Base-by-base conservation (phyloP, 2,329 filamentous ascomycete genomes). In the Cordyceps tenuipes region DNA sequence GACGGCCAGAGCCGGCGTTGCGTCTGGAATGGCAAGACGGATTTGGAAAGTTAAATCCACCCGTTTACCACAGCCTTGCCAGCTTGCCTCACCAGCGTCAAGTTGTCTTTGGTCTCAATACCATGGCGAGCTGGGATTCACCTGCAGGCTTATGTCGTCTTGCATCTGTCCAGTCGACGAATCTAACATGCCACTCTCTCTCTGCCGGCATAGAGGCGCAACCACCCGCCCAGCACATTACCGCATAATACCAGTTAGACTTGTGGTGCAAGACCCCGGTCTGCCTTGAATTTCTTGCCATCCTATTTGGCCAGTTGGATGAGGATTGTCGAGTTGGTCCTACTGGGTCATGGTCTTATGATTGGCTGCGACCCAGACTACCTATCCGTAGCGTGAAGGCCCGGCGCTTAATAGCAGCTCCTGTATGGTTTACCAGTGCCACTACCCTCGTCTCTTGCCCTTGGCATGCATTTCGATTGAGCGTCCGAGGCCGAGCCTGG, bases 341-440 rank as follows among this genome's bases (percentile, higher is more conserved):
- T 41, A 19, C 19, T 29, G 48, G 19, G 21, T 39, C 49, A 13
- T 59, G 41, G 54, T 59, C 17, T 39, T 43, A 13, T 59, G 41
- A 59, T 59, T 59, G 57, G 57, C 12, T 31, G 39, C 43, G 54
- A 52, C 8, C 53, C 15, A 29, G 57, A 47, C 5, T 15, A 31
- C 31, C 19, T 5, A n/a, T 21, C 23, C 34, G 50, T 59, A 59
- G 57, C 49, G 57, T 59, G 29, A 15, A 48, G 51, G 49, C 57
- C 41, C 57, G 57, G 57, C 57, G 57, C 57, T 59, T 59, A 59
- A 53, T 36, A 12, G 48, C 29, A 57, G 44, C 29, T 39, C 21
- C 39, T 39, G 54, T 39, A 57, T 57, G 54, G 54, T 17, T 48
- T 36, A 26, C 15, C 29, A 15, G 10, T n/a, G 15, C 19, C 36